phyloP scores from a whole-genome alignment of 495 filamentous ascomycete species.

The Penicilliopsis zonata region DNA sequence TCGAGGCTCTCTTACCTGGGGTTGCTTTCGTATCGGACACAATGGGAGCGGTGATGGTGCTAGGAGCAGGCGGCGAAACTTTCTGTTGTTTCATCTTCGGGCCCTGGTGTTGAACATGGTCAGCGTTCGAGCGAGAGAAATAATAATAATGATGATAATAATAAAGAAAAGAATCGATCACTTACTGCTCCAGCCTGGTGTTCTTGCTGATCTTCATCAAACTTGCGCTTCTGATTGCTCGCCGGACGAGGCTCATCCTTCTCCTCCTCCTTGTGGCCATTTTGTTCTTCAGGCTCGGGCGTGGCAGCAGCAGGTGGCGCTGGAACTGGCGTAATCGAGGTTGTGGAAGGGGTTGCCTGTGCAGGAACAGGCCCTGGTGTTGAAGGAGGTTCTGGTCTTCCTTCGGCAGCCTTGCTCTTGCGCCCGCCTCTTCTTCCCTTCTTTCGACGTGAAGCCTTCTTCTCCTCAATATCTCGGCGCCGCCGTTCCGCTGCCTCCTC shows the following conservation, averaged over 20 bases:
- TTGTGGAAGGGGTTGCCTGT: constrained; percentile 19
- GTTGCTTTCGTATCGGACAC: constrained; percentile 9
- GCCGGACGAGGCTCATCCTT: constrained; percentile 14
- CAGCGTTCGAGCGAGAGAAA: no score
- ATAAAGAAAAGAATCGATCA: constrained; percentile 1
- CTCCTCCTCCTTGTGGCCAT: constrained; percentile 15
- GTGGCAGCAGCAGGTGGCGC: constrained; percentile 8
- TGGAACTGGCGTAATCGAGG: constrained; percentile 19
- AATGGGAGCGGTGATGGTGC: constrained; percentile 6
- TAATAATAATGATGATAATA: no score
- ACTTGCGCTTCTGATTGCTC: constrained; percentile 33
- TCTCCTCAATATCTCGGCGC: constrained; percentile 37
- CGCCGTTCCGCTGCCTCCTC: constrained; percentile 49
- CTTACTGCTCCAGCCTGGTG: constrained; percentile 20
- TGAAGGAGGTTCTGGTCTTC: constrained; percentile 24
- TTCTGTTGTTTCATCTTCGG: constrained; percentile 31
- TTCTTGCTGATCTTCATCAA: constrained; percentile 24
- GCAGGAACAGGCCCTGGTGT: constrained; percentile 4
- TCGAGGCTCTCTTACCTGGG: constrained; percentile 23
- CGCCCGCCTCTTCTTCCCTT: constrained; percentile 35
- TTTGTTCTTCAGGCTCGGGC: constrained; percentile 20
- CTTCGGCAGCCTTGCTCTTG: constrained; percentile 28
- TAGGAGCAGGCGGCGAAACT: constrained; percentile 16
- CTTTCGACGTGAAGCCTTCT: constrained; percentile 30
- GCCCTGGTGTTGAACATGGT: constrained; percentile 12